Conservation (phyloP, 169 alveolate genomes). For the Amoebophrya sp. region DNA sequence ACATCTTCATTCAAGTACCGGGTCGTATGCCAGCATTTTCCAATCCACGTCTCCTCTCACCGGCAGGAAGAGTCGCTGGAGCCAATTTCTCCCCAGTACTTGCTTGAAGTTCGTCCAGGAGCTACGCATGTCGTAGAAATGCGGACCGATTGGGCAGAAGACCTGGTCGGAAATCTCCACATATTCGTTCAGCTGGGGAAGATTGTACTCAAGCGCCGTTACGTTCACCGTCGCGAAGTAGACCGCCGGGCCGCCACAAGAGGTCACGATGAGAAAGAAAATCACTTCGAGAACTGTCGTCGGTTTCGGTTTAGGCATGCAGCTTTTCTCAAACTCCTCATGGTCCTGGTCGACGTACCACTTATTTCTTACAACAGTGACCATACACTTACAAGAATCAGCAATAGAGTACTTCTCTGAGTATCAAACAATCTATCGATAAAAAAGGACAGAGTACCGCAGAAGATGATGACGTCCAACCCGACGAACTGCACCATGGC, state of each 20-base stretch:
- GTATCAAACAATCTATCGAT: no score
- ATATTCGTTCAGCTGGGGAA: neutral
- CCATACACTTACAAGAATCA: no score
- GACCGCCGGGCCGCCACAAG: neutral
- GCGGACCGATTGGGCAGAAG: neutral
- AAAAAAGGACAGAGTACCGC: neutral
- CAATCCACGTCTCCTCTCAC: neutral
- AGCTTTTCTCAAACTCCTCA: no score
- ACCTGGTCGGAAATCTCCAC: neutral
- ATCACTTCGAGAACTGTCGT: neutral
- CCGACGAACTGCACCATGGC: no score
- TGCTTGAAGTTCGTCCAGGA: neutral
- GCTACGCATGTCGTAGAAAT: neutral
- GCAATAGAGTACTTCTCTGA: no score
- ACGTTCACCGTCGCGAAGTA: neutral
- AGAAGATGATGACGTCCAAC: neutral
- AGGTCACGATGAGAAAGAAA: neutral
- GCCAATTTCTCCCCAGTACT: neutral
- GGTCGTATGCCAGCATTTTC: neutral
- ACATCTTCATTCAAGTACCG: neutral
- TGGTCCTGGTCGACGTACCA: no score
- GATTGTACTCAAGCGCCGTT: neutral
- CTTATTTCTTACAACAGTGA: no score
- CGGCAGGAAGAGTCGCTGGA: neutral
- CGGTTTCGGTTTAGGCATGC: no score